Percentiles rank a stretch among this genome's conserved stretches.
These are phyloP conservation scores for Dryadomyces sulphureus DNA, from an alignment of 2,329 filamentous ascomycete species.

Conservation along the genomic window DNA sequence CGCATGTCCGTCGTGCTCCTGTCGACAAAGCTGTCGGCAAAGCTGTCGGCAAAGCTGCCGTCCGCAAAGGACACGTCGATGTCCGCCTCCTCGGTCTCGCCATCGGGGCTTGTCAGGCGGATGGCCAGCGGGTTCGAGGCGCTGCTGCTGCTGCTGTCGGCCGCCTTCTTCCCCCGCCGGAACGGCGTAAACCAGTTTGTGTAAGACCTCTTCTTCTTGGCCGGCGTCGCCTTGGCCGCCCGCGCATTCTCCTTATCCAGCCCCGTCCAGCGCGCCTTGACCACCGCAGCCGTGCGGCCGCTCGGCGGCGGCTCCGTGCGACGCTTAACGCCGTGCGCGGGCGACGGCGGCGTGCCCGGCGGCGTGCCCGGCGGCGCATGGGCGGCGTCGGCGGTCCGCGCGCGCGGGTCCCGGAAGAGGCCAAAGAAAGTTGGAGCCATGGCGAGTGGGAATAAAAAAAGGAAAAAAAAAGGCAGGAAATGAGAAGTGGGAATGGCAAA, in stretches of 20 bases:
- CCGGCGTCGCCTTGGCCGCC: background rate
- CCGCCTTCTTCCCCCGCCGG: background rate
- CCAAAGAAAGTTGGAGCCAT: slow-evolving; percentile 1
- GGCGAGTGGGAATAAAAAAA: background rate
- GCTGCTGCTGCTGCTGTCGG: too few species aligned
- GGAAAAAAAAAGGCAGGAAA: background rate
- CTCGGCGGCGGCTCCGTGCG: background rate
- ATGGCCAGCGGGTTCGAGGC: too few species aligned
- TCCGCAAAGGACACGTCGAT: too few species aligned
- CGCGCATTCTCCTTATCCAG: background rate
- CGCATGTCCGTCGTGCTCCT: background rate
- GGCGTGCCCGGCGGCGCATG: background rate
- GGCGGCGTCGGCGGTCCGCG: background rate
- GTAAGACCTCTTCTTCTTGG: background rate
- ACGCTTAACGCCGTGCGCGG: slow-evolving; percentile 1
- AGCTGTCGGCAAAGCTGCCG: background rate
- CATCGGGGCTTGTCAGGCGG: too few species aligned
- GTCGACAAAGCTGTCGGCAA: background rate
- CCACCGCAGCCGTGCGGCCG: background rate
- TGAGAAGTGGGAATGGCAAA: background rate
- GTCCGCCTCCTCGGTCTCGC: too few species aligned
- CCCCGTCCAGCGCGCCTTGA: slow-evolving; percentile 3
- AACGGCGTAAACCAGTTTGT: background rate
- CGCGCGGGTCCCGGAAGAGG: slow-evolving; percentile 4
- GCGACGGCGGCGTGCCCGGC: background rate